These are phyloP conservation scores for Fraxinus angustifolia DNA, from an alignment of 305 asterid genomes.

Conservation along the genomic window DNA sequence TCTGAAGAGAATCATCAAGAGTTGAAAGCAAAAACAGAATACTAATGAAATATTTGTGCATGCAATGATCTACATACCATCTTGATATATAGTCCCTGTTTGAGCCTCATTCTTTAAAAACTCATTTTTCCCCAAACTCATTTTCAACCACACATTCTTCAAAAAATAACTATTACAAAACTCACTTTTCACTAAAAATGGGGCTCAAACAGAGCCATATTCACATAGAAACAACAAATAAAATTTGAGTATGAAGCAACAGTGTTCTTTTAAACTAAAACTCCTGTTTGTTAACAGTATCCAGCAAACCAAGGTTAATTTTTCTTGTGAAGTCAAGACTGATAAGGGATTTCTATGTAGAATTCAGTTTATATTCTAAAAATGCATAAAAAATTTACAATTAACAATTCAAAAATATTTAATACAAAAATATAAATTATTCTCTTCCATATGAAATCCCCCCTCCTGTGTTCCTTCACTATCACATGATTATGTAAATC, in stretches of 20 bases:
- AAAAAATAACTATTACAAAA: no score
- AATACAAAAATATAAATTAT: background rate
- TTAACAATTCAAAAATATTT: background rate
- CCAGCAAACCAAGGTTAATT: background rate
- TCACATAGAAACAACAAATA: slow-evolving; percentile 11
- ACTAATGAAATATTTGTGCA: background rate
- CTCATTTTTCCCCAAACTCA: background rate
- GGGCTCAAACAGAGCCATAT: background rate
- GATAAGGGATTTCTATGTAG: background rate
- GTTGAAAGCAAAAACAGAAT: slow-evolving; percentile 12
- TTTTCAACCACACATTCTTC: no score
- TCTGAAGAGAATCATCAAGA: slow-evolving; percentile 46
- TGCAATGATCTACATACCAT: background rate
- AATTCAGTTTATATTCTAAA: background rate
- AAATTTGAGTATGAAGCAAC: background rate
- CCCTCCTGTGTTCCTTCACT: background rate
- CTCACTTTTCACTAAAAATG: background rate
- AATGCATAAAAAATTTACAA: background rate
- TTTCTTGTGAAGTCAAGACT: background rate
- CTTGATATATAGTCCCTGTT: background rate
- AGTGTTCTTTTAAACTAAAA: background rate
- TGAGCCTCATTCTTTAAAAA: background rate
- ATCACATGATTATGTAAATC: background rate
- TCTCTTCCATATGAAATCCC: background rate
- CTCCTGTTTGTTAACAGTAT: background rate